phyloP scores from a whole-genome alignment of 805 yeast genomes.

The Novakomyces olei region DNA sequence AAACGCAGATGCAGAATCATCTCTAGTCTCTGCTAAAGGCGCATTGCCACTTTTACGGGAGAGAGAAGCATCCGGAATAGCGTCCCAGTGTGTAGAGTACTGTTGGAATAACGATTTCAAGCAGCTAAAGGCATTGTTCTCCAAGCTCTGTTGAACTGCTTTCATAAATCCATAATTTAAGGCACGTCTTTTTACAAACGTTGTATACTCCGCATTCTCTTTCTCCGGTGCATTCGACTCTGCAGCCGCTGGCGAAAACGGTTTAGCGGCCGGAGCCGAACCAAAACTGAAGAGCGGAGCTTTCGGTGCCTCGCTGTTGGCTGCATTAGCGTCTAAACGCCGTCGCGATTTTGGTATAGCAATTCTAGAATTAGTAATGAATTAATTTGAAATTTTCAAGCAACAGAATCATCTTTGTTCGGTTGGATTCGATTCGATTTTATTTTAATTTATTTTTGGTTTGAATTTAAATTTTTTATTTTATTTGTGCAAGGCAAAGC shows the following conservation, averaged over 20 bases:
- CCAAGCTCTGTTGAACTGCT: conserved; percentile 1
- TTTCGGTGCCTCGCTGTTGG: not conserved
- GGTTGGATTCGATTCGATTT: too few relatives aligned
- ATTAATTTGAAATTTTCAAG: too few relatives aligned
- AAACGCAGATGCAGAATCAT: not conserved
- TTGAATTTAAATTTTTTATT: too few relatives aligned
- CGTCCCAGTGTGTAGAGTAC: not conserved
- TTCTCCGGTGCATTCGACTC: not conserved
- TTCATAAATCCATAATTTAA: conserved; percentile 1
- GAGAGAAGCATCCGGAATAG: not conserved
- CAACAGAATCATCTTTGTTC: too few relatives aligned
- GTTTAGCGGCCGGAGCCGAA: not conserved
- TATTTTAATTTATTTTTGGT: too few relatives aligned
- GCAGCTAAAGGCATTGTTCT: conserved; percentile 1
- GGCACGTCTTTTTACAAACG: not conserved
- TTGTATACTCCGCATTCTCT: not conserved
- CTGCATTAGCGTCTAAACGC: not conserved
- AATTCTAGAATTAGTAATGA: conserved; percentile 1
- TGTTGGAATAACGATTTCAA: not conserved
- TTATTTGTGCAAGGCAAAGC: too few relatives aligned
- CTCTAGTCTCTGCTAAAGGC: not conserved
- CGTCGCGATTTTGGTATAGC: conserved; percentile 2
- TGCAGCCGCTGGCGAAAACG: not conserved
- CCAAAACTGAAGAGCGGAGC: not conserved
- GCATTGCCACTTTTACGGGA: not conserved